Evolutionary conservation across 2,329 filamentous ascomycete species (phyloP), one percentile per base, ranked within the genome.

Genomic region (Phialophora verrucosa): DNA sequence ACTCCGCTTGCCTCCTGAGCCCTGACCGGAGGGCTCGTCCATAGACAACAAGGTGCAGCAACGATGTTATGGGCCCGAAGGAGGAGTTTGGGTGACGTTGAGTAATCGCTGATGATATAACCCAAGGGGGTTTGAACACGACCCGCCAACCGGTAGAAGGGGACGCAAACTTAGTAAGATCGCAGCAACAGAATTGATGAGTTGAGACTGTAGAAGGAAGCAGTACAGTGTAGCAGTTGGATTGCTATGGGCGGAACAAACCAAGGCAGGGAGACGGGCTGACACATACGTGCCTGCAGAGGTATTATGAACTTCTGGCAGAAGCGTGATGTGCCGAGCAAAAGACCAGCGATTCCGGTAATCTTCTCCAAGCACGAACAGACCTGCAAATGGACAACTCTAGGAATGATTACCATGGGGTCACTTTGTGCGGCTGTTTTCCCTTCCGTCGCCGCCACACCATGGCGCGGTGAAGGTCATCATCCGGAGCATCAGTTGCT

Each of bases 101-200:
- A 67, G 62, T 69, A 67, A 69, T 63, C 68, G 59, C 55, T 65
- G 65, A 65, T 69, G 65, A 69, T 69, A 69, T 67, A 69, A 69
- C 58, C 59, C 63, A 62, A 54, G 62, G 51, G 38, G 27, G 53
- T 38, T 62, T 62, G 44, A 47, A 65, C 44, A 63, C 59, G 49
- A 65, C 44, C 49, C 57, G 62, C 27, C 66, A 63, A 44, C 35
- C 44, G 38, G 44, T 54, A 53, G 64, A 63, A 42, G 60, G 54
- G 64, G 47, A 58, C 61, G 62, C 62, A 67, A 66, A 65, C 32
- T 69, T 69, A 65, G 68, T 69, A 63, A 69, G 68, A 67, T 4
- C 62, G 68, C 68, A 67, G 67, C 50, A 65, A 44, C 29, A 53
- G 60, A 14, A 31, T 64, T 59, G 54, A 64, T 64, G 60, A 65